A percentile compares a stretch with the other conserved stretches of the same genome.
Evolutionary conservation across 345 rosid species (phyloP).

Genomic region (Syzygium grande): DNA sequence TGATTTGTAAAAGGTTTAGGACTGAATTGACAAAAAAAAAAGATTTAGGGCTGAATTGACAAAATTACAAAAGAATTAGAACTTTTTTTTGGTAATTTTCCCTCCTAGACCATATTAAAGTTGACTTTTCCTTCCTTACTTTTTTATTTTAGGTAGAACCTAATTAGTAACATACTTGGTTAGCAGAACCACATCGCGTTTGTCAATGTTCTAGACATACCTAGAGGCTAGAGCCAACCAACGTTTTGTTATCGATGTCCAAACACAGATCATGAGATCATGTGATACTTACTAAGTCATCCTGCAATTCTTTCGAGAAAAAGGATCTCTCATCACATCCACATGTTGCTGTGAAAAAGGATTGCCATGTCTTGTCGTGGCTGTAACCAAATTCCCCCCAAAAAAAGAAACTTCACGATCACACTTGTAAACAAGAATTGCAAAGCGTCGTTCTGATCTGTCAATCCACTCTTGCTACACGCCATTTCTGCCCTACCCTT

Average conservation of each 20-base stretch:
- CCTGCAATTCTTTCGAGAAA: not conserved
- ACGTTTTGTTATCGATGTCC: not conserved
- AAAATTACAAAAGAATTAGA: too few relatives aligned
- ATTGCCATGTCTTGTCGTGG: not conserved
- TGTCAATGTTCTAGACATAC: not conserved
- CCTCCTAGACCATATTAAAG: not conserved
- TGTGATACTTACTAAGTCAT: too few relatives aligned
- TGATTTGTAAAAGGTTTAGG: too few relatives aligned
- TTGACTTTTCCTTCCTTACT: not conserved
- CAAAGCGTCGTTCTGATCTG: not conserved
- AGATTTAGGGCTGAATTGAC: too few relatives aligned
- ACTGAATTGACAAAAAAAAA: too few relatives aligned
- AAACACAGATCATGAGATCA: not conserved
- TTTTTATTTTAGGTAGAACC: not conserved
- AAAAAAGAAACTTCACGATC: not conserved
- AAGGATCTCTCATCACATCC: not conserved
- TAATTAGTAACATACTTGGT: not conserved
- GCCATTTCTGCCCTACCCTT: not conserved
- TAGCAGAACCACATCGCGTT: not conserved
- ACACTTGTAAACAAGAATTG: not conserved
- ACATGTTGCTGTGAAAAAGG: too few relatives aligned
- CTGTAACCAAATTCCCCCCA: not conserved
- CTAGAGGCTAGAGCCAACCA: not conserved
- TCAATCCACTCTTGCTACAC: not conserved
- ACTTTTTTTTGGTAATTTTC: too few relatives aligned